These are phyloP conservation scores for Populus alba DNA, from an alignment of 345 rosid species.

Conservation along the genomic window DNA sequence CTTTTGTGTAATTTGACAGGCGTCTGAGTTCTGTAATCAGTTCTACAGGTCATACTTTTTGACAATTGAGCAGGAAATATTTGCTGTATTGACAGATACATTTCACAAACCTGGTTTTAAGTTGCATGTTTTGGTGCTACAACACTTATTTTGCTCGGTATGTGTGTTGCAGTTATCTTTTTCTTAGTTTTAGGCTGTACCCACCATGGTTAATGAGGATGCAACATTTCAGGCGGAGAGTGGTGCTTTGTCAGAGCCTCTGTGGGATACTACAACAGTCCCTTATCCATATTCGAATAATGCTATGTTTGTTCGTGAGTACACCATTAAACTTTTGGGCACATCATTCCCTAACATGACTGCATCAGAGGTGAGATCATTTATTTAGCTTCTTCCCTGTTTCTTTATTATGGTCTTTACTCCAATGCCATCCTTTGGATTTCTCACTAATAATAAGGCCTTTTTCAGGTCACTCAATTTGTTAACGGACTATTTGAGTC, in stretches of 20 bases:
- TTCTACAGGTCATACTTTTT: constrained; percentile 65
- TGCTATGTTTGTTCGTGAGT: constrained; percentile 75
- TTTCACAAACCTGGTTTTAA: constrained; percentile 99
- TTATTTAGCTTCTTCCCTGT: not conserved
- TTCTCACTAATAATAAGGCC: constrained; percentile 11
- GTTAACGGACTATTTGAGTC: constrained; percentile 84
- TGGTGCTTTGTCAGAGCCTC: constrained; percentile 75
- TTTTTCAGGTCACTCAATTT: constrained; percentile 75
- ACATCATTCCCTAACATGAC: constrained; percentile 98
- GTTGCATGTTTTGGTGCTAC: constrained; percentile 87
- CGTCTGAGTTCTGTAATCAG: constrained; percentile 77
- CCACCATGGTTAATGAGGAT: not conserved
- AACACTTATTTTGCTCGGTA: constrained; percentile 88
- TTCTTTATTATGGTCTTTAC: not conserved
- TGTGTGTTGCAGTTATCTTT: not conserved
- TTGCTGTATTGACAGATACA: constrained; percentile 93
- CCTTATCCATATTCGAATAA: constrained; percentile 75
- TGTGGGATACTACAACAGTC: constrained; percentile 84
- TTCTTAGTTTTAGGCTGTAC: not conserved
- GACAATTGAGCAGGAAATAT: constrained; percentile 89
- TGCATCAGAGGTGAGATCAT: constrained; percentile 57
- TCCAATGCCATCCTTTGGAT: not conserved
- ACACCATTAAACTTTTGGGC: constrained; percentile 85
- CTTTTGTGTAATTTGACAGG: constrained; percentile 37
- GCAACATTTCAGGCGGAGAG: constrained; percentile 63